A percentile compares a stretch with the other conserved stretches of the same genome.
These are phyloP conservation scores for Phyllostachys edulis DNA, from an alignment of 176 grass and related monocot genomes.

Conservation along the genomic window DNA sequence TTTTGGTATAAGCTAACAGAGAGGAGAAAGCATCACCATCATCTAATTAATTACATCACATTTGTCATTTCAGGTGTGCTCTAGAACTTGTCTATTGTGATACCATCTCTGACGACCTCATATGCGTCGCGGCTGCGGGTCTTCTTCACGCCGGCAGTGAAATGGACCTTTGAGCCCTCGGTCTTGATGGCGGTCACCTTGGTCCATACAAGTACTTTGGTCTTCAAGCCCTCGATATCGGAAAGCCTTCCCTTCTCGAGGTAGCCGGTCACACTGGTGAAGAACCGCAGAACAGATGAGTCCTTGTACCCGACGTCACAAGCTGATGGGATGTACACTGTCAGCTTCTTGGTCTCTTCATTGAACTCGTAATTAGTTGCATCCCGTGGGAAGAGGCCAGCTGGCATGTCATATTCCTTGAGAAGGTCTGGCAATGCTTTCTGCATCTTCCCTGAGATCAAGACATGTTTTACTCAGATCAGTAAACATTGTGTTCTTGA, in stretches of 20 bases:
- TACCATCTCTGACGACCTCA: slow-evolving; percentile 78
- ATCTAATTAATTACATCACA: slow-evolving; percentile 34
- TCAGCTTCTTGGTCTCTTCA: slow-evolving; percentile 77
- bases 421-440: slow-evolving; percentile 82
- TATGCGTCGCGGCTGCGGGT: slow-evolving; percentile 70
- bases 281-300: slow-evolving; percentile 83
- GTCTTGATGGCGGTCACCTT: slow-evolving; percentile 70
- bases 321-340: slow-evolving; percentile 65
- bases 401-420: slow-evolving; percentile 78
- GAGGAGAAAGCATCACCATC: background rate
- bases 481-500: background rate
- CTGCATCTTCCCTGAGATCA: slow-evolving; percentile 84
- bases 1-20: background rate
- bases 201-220: slow-evolving; percentile 81
- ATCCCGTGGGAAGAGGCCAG: slow-evolving; percentile 79
- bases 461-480: background rate
- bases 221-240: slow-evolving; percentile 88
- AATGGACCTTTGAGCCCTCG: slow-evolving; percentile 83
- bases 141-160: slow-evolving; percentile 72
- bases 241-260: slow-evolving; percentile 85
- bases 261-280: slow-evolving; percentile 78
- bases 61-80: slow-evolving; percentile 13
- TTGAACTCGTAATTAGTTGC: slow-evolving; percentile 94
- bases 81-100: slow-evolving; percentile 89
- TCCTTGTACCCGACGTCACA: slow-evolving; percentile 96